Evolutionary conservation across 495 filamentous ascomycete genomes (phyloP).

Genomic region (Penicillium pulvis): DNA sequence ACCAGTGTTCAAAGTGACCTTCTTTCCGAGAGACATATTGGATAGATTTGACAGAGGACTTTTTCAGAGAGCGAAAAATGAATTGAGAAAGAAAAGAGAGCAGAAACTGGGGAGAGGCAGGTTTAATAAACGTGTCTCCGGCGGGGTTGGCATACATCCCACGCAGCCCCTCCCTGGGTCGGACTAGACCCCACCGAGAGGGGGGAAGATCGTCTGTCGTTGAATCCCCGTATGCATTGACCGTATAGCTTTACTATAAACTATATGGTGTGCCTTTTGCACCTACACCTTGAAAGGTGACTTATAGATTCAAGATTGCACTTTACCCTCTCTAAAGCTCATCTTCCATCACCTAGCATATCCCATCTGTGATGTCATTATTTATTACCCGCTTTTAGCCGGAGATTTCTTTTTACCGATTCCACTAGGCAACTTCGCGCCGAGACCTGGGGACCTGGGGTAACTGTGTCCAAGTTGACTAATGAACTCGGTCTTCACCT

Average conservation of each 20-base stretch:
- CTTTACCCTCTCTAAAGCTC: too few species aligned
- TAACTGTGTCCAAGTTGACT: too few species aligned
- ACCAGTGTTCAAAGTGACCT: slow-evolving; percentile 46
- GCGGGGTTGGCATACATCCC: slow-evolving; percentile 15
- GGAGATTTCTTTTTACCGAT: background rate
- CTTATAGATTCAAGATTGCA: too few species aligned
- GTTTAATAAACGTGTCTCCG: slow-evolving; percentile 20
- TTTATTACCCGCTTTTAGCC: slow-evolving; percentile 21
- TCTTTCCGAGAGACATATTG: slow-evolving; percentile 53
- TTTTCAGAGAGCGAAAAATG: slow-evolving; percentile 9
- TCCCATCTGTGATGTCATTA: slow-evolving; percentile 16
- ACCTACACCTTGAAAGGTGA: too few species aligned
- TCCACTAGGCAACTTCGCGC: too few species aligned
- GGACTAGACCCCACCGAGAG: slow-evolving; percentile 30
- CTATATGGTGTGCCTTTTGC: too few species aligned
- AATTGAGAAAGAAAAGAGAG: slow-evolving; percentile 7
- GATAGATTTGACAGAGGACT: background rate
- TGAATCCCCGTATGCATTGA: too few species aligned
- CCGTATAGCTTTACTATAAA: too few species aligned
- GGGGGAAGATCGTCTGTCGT: background rate
- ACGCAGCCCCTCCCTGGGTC: slow-evolving; percentile 6
- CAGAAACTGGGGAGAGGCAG: slow-evolving; percentile 1
- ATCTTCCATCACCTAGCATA: too few species aligned
- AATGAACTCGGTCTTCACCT: background rate
- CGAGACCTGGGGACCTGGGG: too few species aligned